Evolutionary conservation across 805 yeast genomes (phyloP), one percentile per base, ranked within the genome.

Genomic region (Osmozyma mogii): DNA sequence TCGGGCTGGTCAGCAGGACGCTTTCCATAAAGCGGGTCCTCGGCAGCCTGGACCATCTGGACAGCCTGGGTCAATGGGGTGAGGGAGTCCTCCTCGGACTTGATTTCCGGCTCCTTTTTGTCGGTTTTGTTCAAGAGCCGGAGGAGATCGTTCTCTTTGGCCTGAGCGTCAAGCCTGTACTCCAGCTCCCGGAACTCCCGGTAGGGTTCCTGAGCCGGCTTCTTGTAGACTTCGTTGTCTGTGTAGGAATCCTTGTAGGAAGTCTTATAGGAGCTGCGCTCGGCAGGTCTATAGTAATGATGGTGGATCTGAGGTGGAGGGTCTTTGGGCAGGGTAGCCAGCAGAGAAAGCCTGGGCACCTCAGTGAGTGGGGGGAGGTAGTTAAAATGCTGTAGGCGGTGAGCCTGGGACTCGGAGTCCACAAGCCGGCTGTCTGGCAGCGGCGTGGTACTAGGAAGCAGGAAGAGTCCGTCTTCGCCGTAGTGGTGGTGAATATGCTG

Each of bases 401-500:
- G 27, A 17, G 36, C 25, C 27, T 36, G 45, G n/a, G 34, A 27
- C 24, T 36, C 47, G 23, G 43, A 43, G 24, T 36, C 47, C 17
- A 37, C 24, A 5, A 19, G 17, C 20, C 24, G 29, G 9, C n/a
- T 8, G 9, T 19, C 25, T 6, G 36, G 29, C 22, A n/a, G 28
- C 23, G 13, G 12, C n/a, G n/a, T n/a, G n/a, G n/a, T n/a, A n/a
- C n/a, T n/a, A n/a, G n/a, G n/a, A n/a, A n/a, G n/a, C n/a, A n/a
- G n/a, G n/a, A n/a, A n/a, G n/a, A n/a, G n/a, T n/a, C n/a, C n/a
- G n/a, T n/a, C n/a, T n/a, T n/a, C n/a, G n/a, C n/a, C n/a, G 52
- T 80, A 78, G 53, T 82, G 87, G 49, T 84, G 84, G 52, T 83
- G 89, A 26, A 81, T 76, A 52, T 84, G 95, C 50, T 85, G 95